These are phyloP conservation scores for Aspergillus intermedius DNA, from an alignment of 2,329 filamentous ascomycete species.

Conservation along the genomic window DNA sequence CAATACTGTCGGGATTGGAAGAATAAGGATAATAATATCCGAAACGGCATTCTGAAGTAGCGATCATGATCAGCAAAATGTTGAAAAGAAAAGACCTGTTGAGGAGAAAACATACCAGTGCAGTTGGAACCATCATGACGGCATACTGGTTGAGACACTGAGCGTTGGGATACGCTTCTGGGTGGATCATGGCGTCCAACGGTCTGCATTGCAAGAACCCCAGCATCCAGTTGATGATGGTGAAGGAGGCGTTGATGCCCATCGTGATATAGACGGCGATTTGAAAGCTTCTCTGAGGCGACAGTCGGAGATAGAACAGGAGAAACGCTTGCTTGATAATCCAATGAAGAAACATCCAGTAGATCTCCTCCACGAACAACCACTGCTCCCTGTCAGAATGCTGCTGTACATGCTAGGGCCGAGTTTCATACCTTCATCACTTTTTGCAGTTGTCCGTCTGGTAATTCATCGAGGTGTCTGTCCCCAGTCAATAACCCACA, in stretches of 20 bases:
- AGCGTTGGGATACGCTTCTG: neutral
- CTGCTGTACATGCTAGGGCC: neutral
- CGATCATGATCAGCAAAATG: neutral
- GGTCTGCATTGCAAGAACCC: neutral
- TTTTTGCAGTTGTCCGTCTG: neutral
- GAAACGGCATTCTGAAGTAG: neutral
- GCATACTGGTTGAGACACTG: neutral
- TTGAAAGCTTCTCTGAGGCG: neutral
- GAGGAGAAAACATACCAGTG: neutral
- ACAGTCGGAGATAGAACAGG: constrained; percentile 6
- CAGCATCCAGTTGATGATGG: neutral
- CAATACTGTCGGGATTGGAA: neutral
- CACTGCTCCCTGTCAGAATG: neutral
- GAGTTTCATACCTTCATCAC: neutral
- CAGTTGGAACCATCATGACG: constrained; percentile 1
- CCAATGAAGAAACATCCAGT: constrained; percentile 7
- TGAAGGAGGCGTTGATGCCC: neutral
- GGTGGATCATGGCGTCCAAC: neutral
- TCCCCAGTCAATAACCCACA: neutral
- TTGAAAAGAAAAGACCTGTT: neutral
- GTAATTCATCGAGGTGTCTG: neutral
- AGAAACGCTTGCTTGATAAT: constrained; percentile 6
- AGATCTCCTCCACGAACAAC: constrained; percentile 6
- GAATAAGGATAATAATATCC: neutral
- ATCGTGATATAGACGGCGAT: neutral